Evolutionary conservation across 2,329 filamentous ascomycete genomes (phyloP), one percentile per base, ranked within the genome.

Genomic region (Pseudogymnoascus sp.): DNA sequence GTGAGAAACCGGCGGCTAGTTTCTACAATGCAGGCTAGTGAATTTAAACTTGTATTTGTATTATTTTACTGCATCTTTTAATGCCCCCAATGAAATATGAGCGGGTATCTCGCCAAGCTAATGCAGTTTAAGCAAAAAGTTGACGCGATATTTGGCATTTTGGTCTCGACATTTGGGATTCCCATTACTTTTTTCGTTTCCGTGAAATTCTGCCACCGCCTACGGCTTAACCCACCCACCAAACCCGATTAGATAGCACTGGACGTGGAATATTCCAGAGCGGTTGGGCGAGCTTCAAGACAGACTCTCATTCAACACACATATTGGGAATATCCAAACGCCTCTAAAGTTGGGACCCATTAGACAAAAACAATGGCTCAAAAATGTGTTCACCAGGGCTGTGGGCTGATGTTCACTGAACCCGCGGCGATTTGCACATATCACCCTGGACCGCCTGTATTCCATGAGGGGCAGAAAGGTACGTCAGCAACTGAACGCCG

Each of bases 381-480:
- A 72, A 97, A 96, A 80, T 99, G 95, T 76, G 91, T 97, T 64
- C 95, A 97, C 80, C 93, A 96, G 77, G 92, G 93, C 75, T 99
- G 95, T 77, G 91, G 89, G 72, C 97, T 97, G 82, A 77, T 81
- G 67, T 97, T 91, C 77, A 87, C 87, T 59, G 89, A 97, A 75
- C 78, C 87, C 8, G 85, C 91, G 43, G 93, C 96, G 76, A 83
- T 87, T 69, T 99, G 95, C 78, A 79, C 85, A 70, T 97, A 97
- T 79, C 95, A 99, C 78, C 91, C 93, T 46, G 93, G 93, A 63
- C 91, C 93, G 67, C 95, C 95, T 53, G 83, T 95, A 74, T 99
- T 99, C 76, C 95, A 97, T 75, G 95, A 99, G 79, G 95, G 95
- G 66, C 93, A 97, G 78, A 97, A 99, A 87, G 95, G 93, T 96